A percentile compares a stretch with the other conserved stretches of the same genome.
phyloP scores from a whole-genome alignment of 2,329 filamentous ascomycete species.

The Aspergillus clavatus region DNA sequence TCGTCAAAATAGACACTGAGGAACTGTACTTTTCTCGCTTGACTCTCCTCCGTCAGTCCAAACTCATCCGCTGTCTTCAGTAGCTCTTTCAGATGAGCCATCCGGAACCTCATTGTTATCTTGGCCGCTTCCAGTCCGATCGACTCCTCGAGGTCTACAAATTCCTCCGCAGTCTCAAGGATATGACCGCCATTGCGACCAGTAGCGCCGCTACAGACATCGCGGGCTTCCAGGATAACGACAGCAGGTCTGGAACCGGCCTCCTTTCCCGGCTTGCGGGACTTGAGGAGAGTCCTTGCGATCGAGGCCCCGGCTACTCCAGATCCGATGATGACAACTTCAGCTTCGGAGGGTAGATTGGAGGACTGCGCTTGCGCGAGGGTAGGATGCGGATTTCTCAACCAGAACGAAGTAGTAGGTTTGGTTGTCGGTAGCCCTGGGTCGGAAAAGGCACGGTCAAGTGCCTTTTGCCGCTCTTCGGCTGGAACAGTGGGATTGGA shows the following conservation, averaged over 20 bases:
- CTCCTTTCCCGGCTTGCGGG: constrained; percentile 3
- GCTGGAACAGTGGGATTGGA: constrained; percentile 14
- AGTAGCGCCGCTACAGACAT: constrained; percentile 29
- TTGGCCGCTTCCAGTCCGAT: constrained; percentile 19
- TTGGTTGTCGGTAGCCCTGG: constrained; percentile 22
- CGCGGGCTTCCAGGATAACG: constrained; percentile 29
- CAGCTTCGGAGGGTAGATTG: constrained; percentile 20
- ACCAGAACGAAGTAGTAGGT: constrained; percentile 35
- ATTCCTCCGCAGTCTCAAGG: constrained; percentile 24
- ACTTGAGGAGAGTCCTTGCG: constrained; percentile 19
- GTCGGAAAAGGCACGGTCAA: constrained; percentile 21
- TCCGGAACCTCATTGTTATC: constrained; percentile 19
- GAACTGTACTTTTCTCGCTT: constrained; percentile 26
- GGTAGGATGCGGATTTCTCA: constrained; percentile 18
- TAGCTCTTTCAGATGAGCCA: constrained; percentile 22
- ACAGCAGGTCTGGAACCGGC: constrained; percentile 7
- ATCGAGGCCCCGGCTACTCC: constrained; percentile 27
- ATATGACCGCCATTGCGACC: constrained; percentile 34
- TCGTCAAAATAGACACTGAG: constrained; percentile 26
- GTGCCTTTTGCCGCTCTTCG: constrained; percentile 19
- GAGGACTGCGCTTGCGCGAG: constrained; percentile 17
- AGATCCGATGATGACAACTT: constrained; percentile 30
- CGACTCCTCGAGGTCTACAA: constrained; percentile 11
- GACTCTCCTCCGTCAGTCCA: constrained; percentile 16
- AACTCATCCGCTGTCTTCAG: constrained; percentile 17